Conservation (phyloP, 257 asterid species). For the Solanum appendiculatum region DNA sequence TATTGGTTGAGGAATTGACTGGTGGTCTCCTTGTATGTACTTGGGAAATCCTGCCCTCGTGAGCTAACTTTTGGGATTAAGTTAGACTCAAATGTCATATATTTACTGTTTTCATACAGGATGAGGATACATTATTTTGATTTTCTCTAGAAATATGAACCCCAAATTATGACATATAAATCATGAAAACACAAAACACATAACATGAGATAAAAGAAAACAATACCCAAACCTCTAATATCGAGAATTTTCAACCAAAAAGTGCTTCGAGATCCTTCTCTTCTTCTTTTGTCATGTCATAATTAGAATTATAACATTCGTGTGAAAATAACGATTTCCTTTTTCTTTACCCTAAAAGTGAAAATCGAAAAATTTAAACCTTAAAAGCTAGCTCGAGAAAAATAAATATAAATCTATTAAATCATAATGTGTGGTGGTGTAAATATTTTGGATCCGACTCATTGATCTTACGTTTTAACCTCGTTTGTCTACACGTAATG, state of each 20-base stretch:
- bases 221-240: background rate
- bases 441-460: background rate
- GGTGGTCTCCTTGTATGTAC: too few relatives aligned
- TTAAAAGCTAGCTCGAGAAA: background rate
- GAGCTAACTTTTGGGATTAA: background rate
- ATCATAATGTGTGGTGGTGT: background rate
- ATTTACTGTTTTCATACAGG: background rate
- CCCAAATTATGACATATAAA: background rate
- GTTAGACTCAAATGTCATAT: background rate
- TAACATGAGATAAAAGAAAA: background rate
- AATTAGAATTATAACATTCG: background rate
- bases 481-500: background rate
- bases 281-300: background rate
- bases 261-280: background rate
- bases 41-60: too few relatives aligned
- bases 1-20: fast-evolving
- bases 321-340: background rate
- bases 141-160: background rate
- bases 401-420: background rate
- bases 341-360: background rate
- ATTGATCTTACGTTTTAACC: background rate
- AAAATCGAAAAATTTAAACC: background rate
- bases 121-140: background rate
- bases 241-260: background rate
- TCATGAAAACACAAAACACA: background rate